These are phyloP conservation scores for Zopfia rhizophila DNA, from an alignment of 2,329 filamentous ascomycete species.

Conservation along the genomic window DNA sequence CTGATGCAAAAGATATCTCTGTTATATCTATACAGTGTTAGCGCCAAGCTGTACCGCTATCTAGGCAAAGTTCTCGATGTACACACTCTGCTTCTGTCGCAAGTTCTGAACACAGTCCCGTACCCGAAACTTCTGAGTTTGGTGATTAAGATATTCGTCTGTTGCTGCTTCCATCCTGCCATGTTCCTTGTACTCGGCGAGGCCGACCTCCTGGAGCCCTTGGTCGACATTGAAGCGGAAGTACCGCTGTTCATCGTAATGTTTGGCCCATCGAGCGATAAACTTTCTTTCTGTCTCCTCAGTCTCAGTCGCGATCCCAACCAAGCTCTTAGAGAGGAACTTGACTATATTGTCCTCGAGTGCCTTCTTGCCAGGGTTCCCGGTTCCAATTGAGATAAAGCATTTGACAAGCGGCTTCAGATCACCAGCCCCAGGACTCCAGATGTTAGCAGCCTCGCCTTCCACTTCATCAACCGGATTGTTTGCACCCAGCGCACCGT, in stretches of 20 bases:
- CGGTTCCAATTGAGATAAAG: slow-evolving; percentile 10
- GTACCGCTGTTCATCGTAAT: slow-evolving; percentile 6
- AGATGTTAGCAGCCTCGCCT: slow-evolving; percentile 40
- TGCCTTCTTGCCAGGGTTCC: slow-evolving; percentile 9
- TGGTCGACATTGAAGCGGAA: slow-evolving; percentile 29
- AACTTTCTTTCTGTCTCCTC: slow-evolving; percentile 18
- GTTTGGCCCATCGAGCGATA: slow-evolving; percentile 5
- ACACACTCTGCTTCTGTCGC: slow-evolving; percentile 25
- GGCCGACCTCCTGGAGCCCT: slow-evolving; percentile 19
- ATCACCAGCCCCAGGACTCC: slow-evolving; percentile 10
- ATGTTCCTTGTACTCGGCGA: slow-evolving; percentile 20
- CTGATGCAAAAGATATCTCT: neutral
- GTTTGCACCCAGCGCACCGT: slow-evolving; percentile 52
- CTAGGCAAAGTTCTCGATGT: slow-evolving; percentile 21
- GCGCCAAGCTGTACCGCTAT: too few species aligned
- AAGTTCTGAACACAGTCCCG: slow-evolving; percentile 20
- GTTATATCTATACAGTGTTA: neutral
- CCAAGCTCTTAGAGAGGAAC: slow-evolving; percentile 15
- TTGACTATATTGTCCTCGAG: slow-evolving; percentile 16
- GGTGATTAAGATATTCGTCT: slow-evolving; percentile 10
- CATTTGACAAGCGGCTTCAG: slow-evolving; percentile 19
- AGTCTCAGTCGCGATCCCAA: slow-evolving; percentile 20
- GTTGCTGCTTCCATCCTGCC: slow-evolving; percentile 22
- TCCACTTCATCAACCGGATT: slow-evolving; percentile 57
- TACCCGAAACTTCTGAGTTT: slow-evolving; percentile 14